phyloP scores from a whole-genome alignment of 1,284 basidiomycete genomes.

The Cutaneotrichosporon sp. region DNA sequence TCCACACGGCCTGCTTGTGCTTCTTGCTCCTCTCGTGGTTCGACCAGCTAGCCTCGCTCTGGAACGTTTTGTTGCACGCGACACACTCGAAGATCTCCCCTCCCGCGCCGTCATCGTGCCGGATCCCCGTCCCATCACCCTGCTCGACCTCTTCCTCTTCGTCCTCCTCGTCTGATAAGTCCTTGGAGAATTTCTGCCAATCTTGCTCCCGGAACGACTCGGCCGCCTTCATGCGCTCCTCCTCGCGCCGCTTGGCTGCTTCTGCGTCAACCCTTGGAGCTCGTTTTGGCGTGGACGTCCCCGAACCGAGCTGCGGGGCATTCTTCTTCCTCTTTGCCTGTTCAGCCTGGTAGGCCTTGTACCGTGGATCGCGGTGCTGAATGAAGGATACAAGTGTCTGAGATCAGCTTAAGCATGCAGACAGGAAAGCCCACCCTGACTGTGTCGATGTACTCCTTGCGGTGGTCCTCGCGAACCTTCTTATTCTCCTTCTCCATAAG shows the following conservation, averaged over 20 bases:
- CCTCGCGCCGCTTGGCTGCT: slow-evolving; percentile 22
- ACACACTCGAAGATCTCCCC: slow-evolving; percentile 74
- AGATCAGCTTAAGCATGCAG: not conserved
- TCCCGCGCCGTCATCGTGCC: slow-evolving; percentile 31
- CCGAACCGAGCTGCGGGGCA: slow-evolving; percentile 8
- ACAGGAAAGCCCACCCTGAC: slow-evolving; percentile 60
- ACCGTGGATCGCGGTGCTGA: slow-evolving; percentile 89
- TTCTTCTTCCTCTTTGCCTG: slow-evolving; percentile 45
- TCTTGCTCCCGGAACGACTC: slow-evolving; percentile 56
- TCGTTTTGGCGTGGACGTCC: slow-evolving; percentile 19
- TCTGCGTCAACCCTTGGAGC: slow-evolving; percentile 26
- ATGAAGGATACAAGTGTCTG: slow-evolving; percentile 80
- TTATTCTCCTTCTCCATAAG: slow-evolving; percentile 97
- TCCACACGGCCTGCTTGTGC: slow-evolving; percentile 81
- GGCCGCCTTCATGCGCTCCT: slow-evolving; percentile 27
- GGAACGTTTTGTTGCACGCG: slow-evolving; percentile 87
- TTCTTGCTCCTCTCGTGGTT: slow-evolving; percentile 97
- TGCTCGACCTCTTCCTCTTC: slow-evolving; percentile 33
- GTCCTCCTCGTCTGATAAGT: slow-evolving; percentile 60
- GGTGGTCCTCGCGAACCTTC: slow-evolving; percentile 77
- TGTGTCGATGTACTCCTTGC: slow-evolving; percentile 89
- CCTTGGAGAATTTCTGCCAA: slow-evolving; percentile 69
- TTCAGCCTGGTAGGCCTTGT: slow-evolving; percentile 64
- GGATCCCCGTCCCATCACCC: slow-evolving; percentile 34
- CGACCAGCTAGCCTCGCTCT: slow-evolving; percentile 88